Conservation (phyloP, 2,329 filamentous ascomycete species). For the Cladophialophora chaetospira region DNA sequence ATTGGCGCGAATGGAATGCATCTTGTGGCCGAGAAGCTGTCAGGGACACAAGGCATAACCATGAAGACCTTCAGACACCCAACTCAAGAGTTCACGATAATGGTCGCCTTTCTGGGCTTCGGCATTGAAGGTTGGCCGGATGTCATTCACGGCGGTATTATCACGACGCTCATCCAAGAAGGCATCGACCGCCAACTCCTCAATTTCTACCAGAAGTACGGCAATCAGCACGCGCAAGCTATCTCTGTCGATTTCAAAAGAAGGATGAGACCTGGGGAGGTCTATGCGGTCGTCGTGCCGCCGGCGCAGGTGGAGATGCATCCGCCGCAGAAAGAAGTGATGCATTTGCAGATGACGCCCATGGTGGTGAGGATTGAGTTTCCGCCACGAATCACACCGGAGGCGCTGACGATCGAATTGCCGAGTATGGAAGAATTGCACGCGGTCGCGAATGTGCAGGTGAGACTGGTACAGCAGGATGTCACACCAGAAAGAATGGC, state of each 20-base stretch:
- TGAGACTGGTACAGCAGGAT: constrained; percentile 14
- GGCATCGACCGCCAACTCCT: constrained; percentile 52
- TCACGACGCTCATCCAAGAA: constrained; percentile 71
- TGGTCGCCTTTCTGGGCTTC: constrained; percentile 67
- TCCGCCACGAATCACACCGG: constrained; percentile 45
- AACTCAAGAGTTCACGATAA: constrained; percentile 60
- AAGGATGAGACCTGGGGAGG: constrained; percentile 61
- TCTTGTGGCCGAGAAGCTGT: constrained; percentile 44
- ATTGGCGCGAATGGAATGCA: constrained; percentile 17
- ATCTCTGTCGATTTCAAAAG: constrained; percentile 66
- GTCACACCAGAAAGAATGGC: constrained; percentile 8
- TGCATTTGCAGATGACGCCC: constrained; percentile 33
- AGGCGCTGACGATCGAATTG: constrained; percentile 22
- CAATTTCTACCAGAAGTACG: constrained; percentile 24
- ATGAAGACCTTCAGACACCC: constrained; percentile 63
- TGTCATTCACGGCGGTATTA: constrained; percentile 66
- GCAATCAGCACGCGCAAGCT: constrained; percentile 52
- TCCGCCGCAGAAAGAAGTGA: constrained; percentile 6
- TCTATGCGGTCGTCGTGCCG: constrained; percentile 60
- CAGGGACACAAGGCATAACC: constrained; percentile 42
- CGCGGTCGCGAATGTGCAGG: constrained; percentile 22
- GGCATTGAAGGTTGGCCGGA: constrained; percentile 69
- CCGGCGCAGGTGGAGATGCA: constrained; percentile 37
- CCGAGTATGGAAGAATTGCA: constrained; percentile 14
- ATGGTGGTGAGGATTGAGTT: constrained; percentile 44